Evolutionary conservation across 73 alveolate genomes (phyloP).

Genomic region (Chromera velia): DNA sequence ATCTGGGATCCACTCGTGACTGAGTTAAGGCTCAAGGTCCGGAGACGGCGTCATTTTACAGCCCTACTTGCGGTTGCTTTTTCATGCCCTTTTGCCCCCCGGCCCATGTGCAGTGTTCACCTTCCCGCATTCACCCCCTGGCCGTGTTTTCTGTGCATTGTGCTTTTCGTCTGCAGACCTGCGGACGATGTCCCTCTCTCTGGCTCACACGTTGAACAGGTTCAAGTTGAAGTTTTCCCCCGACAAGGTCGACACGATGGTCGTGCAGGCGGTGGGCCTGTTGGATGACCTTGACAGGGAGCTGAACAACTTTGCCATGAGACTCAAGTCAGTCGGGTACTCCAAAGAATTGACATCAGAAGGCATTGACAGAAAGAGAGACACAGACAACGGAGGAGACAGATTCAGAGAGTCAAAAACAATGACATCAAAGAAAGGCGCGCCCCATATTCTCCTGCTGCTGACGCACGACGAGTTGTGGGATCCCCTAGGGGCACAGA

Average conservation of each 20-base stretch:
- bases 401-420: too few relatives aligned
- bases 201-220: conserved; percentile 81
- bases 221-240: conserved; percentile 81
- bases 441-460: too few relatives aligned
- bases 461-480: too few relatives aligned
- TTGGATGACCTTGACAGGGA: conserved; percentile 97
- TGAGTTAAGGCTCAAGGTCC: not conserved
- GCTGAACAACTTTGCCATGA: conserved; percentile 97
- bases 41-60: too few relatives aligned
- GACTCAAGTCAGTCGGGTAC: conserved; percentile 51
- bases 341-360: not conserved
- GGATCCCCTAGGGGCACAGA: too few relatives aligned
- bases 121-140: not conserved
- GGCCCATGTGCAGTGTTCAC: too few relatives aligned
- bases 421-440: too few relatives aligned
- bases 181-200: conserved; percentile 79
- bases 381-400: too few relatives aligned
- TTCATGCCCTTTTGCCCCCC: too few relatives aligned
- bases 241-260: conserved; percentile 91
- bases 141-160: not conserved
- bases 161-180: conserved; percentile 39
- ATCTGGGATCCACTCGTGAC: not conserved
- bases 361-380: too few relatives aligned
- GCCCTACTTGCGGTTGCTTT: too few relatives aligned
- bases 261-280: conserved; percentile 76